Evolutionary conservation across 179 eudicot genomes (phyloP).

Genomic region (Pouteria campechiana): DNA sequence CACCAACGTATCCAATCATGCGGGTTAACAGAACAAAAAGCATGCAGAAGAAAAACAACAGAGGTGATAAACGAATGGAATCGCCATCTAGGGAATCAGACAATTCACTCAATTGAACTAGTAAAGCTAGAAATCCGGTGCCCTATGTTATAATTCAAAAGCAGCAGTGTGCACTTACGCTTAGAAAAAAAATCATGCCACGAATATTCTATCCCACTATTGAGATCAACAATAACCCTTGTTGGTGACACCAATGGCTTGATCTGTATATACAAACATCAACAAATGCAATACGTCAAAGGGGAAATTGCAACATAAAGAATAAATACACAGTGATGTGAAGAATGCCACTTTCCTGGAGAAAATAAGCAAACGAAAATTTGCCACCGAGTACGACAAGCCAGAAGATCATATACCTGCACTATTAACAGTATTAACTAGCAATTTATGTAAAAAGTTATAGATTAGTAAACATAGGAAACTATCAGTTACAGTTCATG

Average conservation of each 20-base stretch:
- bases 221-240: slow-evolving; percentile 30
- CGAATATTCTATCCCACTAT: slow-evolving; percentile 42
- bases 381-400: slow-evolving; percentile 71
- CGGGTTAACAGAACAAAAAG: neutral
- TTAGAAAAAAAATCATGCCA: slow-evolving; percentile 96
- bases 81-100: too few relatives aligned
- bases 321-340: neutral
- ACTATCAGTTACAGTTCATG: too few relatives aligned
- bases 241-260: slow-evolving; percentile 81
- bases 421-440: slow-evolving; percentile 4
- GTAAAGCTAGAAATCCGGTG: too few relatives aligned
- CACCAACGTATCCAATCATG: too few relatives aligned
- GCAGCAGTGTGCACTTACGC: slow-evolving; percentile 40
- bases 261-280: slow-evolving; percentile 36
- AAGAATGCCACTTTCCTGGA: slow-evolving; percentile 48
- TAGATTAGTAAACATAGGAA: too few relatives aligned
- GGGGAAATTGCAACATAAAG: neutral
- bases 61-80: too few relatives aligned
- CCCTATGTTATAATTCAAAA: too few relatives aligned
- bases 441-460: too few relatives aligned
- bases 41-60: neutral
- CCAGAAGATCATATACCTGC: slow-evolving; percentile 91
- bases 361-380: slow-evolving; percentile 76
- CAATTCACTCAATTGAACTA: too few relatives aligned
- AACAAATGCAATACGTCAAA: neutral